Evolutionary conservation across 208 protist species (phyloP).

Genomic region (Acanthamoeba pearcei): DNA sequence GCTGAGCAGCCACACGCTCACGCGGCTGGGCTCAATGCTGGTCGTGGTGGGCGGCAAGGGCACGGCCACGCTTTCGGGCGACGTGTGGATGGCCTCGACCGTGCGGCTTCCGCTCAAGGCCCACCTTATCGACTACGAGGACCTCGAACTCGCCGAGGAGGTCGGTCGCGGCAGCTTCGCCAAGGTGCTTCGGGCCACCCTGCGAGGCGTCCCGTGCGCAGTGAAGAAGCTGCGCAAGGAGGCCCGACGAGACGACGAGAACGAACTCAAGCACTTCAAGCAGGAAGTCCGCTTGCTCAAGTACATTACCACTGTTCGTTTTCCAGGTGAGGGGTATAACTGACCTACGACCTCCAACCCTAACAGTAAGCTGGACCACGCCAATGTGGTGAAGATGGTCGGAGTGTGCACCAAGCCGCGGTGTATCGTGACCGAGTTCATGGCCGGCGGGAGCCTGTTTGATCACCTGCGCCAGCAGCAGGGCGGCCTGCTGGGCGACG

Average conservation of each 20-base stretch:
- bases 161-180: conserved; percentile 16
- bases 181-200: background rate
- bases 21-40: background rate
- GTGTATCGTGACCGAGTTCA: conserved; percentile 28
- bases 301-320: background rate
- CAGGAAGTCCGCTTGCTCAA: background rate
- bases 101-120: background rate
- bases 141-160: conserved; percentile 12
- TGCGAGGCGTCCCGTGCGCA: background rate
- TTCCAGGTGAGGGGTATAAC: too few relatives aligned
- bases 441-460: background rate
- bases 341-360: too few relatives aligned
- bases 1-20: conserved; percentile 22
- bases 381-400: conserved; percentile 42
- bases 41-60: conserved; percentile 22
- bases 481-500: background rate
- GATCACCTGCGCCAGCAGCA: background rate
- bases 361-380: conserved; percentile 6
- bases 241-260: background rate
- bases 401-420: conserved; percentile 59
- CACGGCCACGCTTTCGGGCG: background rate
- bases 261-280: conserved; percentile 29
- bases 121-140: background rate
- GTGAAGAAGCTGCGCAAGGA: conserved; percentile 9
- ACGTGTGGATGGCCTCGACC: conserved; percentile 20